Evolutionary conservation across 2,329 filamentous ascomycete species (phyloP).

Genomic region (Cercospora beticola): DNA sequence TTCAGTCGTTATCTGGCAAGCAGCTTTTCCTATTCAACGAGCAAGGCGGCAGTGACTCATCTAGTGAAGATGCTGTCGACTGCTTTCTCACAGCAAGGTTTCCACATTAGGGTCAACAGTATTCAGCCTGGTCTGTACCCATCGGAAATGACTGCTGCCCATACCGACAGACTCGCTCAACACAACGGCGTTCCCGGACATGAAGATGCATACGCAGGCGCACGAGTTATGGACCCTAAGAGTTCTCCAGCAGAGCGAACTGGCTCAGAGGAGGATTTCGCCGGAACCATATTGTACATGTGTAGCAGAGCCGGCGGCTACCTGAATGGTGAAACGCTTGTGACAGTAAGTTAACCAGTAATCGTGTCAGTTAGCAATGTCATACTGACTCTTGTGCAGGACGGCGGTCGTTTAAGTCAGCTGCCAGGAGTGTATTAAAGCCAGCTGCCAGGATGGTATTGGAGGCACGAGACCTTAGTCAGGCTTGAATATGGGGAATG

Average conservation of each 20-base stretch:
- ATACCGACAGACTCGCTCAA: conserved; percentile 23
- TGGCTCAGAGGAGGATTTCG: conserved; percentile 64
- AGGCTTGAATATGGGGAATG: too few relatives aligned
- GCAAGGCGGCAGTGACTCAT: conserved; percentile 51
- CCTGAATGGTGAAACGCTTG: conserved; percentile 62
- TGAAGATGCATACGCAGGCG: conserved; percentile 43
- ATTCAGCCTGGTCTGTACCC: conserved; percentile 46
- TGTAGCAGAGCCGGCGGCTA: conserved; percentile 65
- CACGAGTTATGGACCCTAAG: conserved; percentile 51
- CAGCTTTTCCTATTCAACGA: conserved; percentile 47
- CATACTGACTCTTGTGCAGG: background rate
- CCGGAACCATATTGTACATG: conserved; percentile 64
- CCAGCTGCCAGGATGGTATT: too few relatives aligned
- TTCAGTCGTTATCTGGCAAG: conserved; percentile 39
- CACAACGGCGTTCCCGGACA: conserved; percentile 27
- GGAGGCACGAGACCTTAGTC: too few relatives aligned
- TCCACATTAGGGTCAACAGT: conserved; percentile 51
- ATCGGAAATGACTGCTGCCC: conserved; percentile 32
- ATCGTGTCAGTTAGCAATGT: too few relatives aligned
- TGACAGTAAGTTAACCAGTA: conserved; percentile 45
- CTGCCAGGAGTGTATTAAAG: conserved; percentile 56
- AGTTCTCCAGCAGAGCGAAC: conserved; percentile 59
- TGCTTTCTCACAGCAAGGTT: conserved; percentile 39
- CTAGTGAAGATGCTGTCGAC: conserved; percentile 53
- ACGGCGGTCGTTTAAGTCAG: conserved; percentile 14